Conservation (phyloP, 345 rosid genomes). For the Salix brachista region DNA sequence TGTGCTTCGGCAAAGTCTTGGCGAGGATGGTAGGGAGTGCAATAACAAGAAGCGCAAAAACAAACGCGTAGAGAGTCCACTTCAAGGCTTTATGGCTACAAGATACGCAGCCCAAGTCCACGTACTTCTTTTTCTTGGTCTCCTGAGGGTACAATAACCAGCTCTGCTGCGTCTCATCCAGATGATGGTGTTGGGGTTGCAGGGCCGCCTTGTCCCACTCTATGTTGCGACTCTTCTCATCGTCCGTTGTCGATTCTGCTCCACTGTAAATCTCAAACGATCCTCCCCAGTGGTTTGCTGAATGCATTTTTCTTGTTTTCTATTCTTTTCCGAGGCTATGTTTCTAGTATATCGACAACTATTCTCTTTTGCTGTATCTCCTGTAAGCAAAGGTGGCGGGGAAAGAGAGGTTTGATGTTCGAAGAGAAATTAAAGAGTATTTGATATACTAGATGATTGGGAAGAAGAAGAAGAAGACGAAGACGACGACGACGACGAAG, state of each 20-base stretch:
- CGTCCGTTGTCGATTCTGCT: constrained; percentile 22
- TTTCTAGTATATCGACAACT: background rate
- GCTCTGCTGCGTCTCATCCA: constrained; percentile 82
- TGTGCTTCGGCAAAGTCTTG: constrained; percentile 57
- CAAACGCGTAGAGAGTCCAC: constrained; percentile 44
- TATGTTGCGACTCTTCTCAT: constrained; percentile 35
- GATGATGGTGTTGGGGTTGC: constrained; percentile 26
- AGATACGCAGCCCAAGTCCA: constrained; percentile 71
- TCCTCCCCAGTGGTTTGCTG: constrained; percentile 79
- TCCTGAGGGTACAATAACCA: constrained; percentile 62
- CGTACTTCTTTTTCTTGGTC: constrained; percentile 55
- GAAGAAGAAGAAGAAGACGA: no score
- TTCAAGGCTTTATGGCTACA: constrained; percentile 49
- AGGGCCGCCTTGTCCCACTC: constrained; percentile 62
- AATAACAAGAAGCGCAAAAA: constrained; percentile 48
- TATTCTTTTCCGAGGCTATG: background rate
- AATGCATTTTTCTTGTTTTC: constrained; percentile 38
- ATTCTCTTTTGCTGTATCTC: background rate
- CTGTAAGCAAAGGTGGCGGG: background rate
- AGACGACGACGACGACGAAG: no score
- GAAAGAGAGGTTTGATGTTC: background rate
- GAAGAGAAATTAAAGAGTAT: background rate
- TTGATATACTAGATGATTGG: background rate
- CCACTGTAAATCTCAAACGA: constrained; percentile 46
- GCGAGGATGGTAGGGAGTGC: constrained; percentile 63